These are phyloP conservation scores for Allium sativum DNA, from an alignment of 106 monocot species.

Conservation along the genomic window DNA sequence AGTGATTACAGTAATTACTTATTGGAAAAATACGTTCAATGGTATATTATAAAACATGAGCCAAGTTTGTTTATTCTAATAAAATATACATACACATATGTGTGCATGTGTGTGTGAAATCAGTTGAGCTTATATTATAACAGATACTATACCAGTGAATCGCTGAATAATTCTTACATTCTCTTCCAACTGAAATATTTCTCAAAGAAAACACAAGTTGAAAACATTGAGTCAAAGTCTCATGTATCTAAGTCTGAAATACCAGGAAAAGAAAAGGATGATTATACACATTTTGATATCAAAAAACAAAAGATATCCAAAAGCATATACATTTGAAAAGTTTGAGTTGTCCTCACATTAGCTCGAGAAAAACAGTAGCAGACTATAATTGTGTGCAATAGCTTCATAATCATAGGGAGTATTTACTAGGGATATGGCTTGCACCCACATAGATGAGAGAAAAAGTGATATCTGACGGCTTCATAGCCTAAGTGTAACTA, in stretches of 20 bases:
- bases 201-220: constrained; percentile 53
- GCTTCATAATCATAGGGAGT: constrained; percentile 67
- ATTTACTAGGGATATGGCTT: constrained; percentile 48
- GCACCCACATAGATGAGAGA: constrained; percentile 66
- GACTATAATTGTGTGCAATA: constrained; percentile 59
- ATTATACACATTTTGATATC: background rate
- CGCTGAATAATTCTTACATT: too few relatives aligned
- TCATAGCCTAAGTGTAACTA: constrained; percentile 39
- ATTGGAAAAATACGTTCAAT: too few relatives aligned
- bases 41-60: too few relatives aligned
- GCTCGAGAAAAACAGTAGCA: constrained; percentile 51
- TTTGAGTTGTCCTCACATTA: constrained; percentile 26
- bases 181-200: constrained; percentile 31
- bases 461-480: constrained; percentile 49
- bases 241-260: constrained; percentile 33
- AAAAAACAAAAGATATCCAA: too few relatives aligned
- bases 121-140: too few relatives aligned
- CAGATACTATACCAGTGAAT: too few relatives aligned
- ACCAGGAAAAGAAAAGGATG: background rate
- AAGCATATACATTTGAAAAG: too few relatives aligned
- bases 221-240: constrained; percentile 32
- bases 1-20: too few relatives aligned
- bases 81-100: too few relatives aligned
- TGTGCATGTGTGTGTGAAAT: too few relatives aligned
- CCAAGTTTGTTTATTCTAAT: too few relatives aligned